Conservation (phyloP, 164 flowering plant genomes). For the Taxillus chinensis region DNA sequence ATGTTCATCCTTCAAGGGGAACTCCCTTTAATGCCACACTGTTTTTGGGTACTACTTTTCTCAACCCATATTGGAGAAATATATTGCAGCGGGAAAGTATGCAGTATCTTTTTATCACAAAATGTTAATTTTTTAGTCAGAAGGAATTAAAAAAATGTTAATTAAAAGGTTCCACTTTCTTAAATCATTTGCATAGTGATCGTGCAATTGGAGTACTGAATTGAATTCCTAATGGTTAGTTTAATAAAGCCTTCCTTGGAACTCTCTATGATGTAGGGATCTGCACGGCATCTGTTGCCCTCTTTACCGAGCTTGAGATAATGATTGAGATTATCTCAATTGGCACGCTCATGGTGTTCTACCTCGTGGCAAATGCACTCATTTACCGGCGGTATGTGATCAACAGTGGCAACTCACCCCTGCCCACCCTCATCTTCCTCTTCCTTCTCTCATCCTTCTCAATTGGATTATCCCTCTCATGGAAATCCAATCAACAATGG, state of each 20-base stretch:
- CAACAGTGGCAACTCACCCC: conserved; percentile 24
- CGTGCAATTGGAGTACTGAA: too few relatives aligned
- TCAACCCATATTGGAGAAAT: too few relatives aligned
- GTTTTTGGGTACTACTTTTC: conserved; percentile 44
- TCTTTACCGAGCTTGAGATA: conserved; percentile 63
- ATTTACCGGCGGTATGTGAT: conserved; percentile 47
- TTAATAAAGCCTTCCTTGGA: neutral
- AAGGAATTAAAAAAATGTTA: too few relatives aligned
- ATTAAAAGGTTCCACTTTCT: too few relatives aligned
- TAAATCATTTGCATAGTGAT: too few relatives aligned
- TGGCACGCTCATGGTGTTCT: conserved; percentile 74
- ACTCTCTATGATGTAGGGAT: conserved; percentile 34
- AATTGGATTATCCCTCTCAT: conserved; percentile 49
- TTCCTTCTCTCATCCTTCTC: conserved; percentile 45
- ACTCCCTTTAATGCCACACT: conserved; percentile 83
- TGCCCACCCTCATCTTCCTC: conserved; percentile 46
- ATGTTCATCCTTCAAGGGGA: conserved; percentile 79
- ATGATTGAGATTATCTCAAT: conserved; percentile 60
- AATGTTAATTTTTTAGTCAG: too few relatives aligned
- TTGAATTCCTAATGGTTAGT: too few relatives aligned
- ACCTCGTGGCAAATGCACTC: conserved; percentile 79
- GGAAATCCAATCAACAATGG: conserved; percentile 43
- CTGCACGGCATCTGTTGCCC: conserved; percentile 72
- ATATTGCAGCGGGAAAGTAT: too few relatives aligned
- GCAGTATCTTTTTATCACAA: too few relatives aligned